Percentiles rank a stretch among this genome's conserved stretches.
Conservation (phyloP, 148 eudicot species). For the Arbutus unedo region DNA sequence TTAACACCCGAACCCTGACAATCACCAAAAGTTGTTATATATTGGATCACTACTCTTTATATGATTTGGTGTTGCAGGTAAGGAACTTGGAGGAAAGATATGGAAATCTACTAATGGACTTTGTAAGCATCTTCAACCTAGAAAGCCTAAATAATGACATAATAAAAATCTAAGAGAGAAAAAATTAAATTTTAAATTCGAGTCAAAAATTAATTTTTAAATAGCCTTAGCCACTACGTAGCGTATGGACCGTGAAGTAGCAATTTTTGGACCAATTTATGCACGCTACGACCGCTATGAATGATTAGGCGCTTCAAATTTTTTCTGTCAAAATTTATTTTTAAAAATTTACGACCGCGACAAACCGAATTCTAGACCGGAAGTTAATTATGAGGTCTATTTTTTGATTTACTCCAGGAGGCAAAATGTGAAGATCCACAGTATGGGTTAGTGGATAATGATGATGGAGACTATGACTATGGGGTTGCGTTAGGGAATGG, state of each 20-base stretch:
- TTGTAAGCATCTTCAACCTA: constrained; percentile 37
- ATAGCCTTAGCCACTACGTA: no score
- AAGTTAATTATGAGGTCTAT: no score
- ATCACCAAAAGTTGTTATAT: not conserved
- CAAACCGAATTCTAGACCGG: no score
- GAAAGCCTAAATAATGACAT: not conserved
- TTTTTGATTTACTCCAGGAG: constrained; percentile 29
- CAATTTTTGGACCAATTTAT: no score
- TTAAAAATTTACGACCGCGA: no score
- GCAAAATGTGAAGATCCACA: constrained; percentile 27
- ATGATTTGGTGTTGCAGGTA: constrained; percentile 26
- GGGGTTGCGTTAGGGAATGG: constrained; percentile 31
- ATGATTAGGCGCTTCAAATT: no score
- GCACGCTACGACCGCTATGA: no score
- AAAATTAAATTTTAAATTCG: no score
- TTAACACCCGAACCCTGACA: no score
- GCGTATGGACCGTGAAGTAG: no score
- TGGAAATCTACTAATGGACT: constrained; percentile 36
- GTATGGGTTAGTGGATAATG: constrained; percentile 37
- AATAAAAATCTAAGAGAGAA: no score
- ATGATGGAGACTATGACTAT: constrained; percentile 29
- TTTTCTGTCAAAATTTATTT: not conserved
- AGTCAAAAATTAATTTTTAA: not conserved
- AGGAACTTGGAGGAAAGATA: constrained; percentile 48
- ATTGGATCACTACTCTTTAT: not conserved